phyloP scores from a whole-genome alignment of 75 land plant species.

The Isoetes taiwanensis region DNA sequence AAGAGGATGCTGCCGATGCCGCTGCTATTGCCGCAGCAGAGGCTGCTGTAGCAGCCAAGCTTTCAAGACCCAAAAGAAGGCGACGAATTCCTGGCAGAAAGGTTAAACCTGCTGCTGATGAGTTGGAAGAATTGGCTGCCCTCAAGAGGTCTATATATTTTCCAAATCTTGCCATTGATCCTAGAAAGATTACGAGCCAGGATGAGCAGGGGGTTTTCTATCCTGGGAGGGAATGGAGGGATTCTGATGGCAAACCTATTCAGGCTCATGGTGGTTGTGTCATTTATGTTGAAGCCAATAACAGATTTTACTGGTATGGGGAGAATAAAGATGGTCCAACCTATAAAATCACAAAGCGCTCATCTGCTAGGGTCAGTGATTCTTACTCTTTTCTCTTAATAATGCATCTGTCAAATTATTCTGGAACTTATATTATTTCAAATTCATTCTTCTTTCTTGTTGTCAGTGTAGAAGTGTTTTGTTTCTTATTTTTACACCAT shows the following conservation, averaged over 20 bases:
- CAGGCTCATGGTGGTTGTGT: constrained; percentile 99
- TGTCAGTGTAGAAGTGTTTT: too few relatives aligned
- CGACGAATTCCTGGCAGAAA: constrained; percentile 32
- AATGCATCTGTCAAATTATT: too few relatives aligned
- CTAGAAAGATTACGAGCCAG: constrained; percentile 27
- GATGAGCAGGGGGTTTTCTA: constrained; percentile 38
- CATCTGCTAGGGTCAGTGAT: constrained; percentile 63
- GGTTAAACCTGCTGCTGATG: constrained; percentile 37
- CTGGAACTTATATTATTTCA: too few relatives aligned
- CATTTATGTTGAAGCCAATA: constrained; percentile 49
- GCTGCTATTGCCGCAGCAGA: background rate
- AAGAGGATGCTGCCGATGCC: constrained; percentile 20
- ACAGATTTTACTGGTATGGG: constrained; percentile 93
- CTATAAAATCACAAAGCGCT: constrained; percentile 55
- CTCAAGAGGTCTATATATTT: constrained; percentile 43
- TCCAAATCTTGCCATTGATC: constrained; percentile 60
- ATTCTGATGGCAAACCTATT: constrained; percentile 78
- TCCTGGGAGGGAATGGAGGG: constrained; percentile 82
- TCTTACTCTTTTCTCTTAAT: background rate
- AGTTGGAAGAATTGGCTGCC: constrained; percentile 56
- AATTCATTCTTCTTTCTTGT: too few relatives aligned
- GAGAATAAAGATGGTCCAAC: constrained; percentile 92
- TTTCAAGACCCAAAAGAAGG: background rate
- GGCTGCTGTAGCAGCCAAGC: background rate
- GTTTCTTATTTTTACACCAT: too few relatives aligned